Evolutionary conservation across 2,329 filamentous ascomycete species (phyloP), one percentile per base, ranked within the genome.

Genomic region (Verticillium tricorpus): DNA sequence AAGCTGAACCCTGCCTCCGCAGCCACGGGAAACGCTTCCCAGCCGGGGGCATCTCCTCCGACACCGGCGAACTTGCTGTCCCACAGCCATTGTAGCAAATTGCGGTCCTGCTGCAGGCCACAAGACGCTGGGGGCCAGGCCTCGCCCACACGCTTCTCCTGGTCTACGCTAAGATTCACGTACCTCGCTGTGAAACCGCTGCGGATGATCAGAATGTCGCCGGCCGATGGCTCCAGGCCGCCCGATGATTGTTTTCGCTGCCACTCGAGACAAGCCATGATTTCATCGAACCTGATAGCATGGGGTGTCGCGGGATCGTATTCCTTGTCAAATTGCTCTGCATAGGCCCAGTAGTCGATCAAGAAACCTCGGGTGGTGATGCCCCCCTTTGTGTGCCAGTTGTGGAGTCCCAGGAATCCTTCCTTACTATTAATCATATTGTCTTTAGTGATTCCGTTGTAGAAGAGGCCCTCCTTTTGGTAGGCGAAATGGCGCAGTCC

Each of bases 261-360:
- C 56, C 56, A 58, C 1, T 37, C 11, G 11, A 58, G 56, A n/a
- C 56, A 58, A 25, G 56, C n/a, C 3, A 58, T n/a, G 22, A 58
- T 37, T 4, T 58, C 56, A 5, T 58, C 56, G 35, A 45, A 37
- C 4, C 14, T 3, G 7, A 58, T 58, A 11, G 56, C 56, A 45
- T 58, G 56, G 3, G 56, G 56, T 28, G 35, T 40, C 2, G 56
- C 7, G 14, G 56, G 56, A 25, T 58, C 56, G 32, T 58, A 58
- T 3, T 17, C 45, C 35, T 17, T 65, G 7, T 70, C 70, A 15
- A 77, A 70, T 0, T 65, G 66, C 28, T 76, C 69, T 8, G 77
- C 77, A 73, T 76, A 83, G 0, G 75, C 68, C 5, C 75, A 77
- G 57, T 80, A 86, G 68, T 87, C 85, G 0, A 84, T 69, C 0